Percentiles rank a stretch among this genome's conserved stretches.
Evolutionary conservation across 768 basidiomycete genomes (phyloP).

Genomic region (Vararia minispora): DNA sequence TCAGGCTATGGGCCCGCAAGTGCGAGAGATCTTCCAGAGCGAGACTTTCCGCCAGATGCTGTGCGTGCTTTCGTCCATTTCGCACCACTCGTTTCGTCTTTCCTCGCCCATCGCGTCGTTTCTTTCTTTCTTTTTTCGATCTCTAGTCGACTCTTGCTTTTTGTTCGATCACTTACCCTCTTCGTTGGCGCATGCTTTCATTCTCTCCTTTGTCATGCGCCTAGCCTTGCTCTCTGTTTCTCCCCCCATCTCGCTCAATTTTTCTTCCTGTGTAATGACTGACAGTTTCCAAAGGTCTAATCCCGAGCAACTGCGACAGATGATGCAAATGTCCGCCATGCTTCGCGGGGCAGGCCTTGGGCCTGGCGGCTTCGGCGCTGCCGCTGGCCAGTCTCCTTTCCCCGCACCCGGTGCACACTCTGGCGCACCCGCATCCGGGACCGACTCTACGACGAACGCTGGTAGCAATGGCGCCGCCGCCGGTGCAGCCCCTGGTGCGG

Average conservation of each 20-base stretch:
- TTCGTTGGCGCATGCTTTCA: too few relatives aligned
- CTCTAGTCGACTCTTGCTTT: neutral
- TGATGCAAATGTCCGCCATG: slow-evolving; percentile 63
- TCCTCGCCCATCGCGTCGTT: too few relatives aligned
- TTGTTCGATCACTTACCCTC: slow-evolving; percentile 1
- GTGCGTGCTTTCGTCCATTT: slow-evolving; percentile 27
- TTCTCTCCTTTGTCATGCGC: too few relatives aligned
- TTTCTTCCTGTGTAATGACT: too few relatives aligned
- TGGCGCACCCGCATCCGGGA: slow-evolving; percentile 18
- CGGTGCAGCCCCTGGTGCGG: slow-evolving; percentile 12
- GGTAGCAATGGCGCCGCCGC: slow-evolving; percentile 2
- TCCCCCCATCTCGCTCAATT: neutral
- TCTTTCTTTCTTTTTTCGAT: neutral
- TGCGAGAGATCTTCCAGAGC: slow-evolving; percentile 69
- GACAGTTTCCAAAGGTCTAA: too few relatives aligned
- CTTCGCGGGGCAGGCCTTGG: slow-evolving; percentile 32
- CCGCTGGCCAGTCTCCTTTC: slow-evolving; percentile 10
- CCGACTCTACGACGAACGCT: slow-evolving; percentile 1
- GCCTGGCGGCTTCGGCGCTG: slow-evolving; percentile 17
- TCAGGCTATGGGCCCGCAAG: slow-evolving; percentile 65
- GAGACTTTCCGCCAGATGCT: slow-evolving; percentile 67
- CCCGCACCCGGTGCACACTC: slow-evolving; percentile 1
- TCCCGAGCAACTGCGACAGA: slow-evolving; percentile 62
- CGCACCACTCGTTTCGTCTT: neutral
- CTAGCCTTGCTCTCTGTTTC: too few relatives aligned